These are phyloP conservation scores for Spinacia oleracea DNA, from an alignment of 179 eudicot genomes.

Conservation along the genomic window DNA sequence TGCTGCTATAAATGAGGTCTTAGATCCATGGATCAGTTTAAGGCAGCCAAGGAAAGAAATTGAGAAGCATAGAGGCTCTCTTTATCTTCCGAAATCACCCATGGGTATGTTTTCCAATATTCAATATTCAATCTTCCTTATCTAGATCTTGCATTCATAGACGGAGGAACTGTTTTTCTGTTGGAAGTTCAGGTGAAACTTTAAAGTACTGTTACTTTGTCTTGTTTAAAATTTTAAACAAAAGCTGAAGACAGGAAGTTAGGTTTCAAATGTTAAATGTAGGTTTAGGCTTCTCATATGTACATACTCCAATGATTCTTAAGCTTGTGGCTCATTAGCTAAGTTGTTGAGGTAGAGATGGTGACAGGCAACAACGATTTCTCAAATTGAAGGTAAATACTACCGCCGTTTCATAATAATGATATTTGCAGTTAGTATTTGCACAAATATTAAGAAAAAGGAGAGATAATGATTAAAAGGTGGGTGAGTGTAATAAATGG, in stretches of 20 bases:
- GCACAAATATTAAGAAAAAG: too few species aligned
- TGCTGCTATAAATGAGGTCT: slow-evolving; percentile 90
- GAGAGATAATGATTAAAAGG: too few species aligned
- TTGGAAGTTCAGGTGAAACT: not conserved
- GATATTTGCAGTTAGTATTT: too few species aligned
- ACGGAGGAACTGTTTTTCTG: not conserved
- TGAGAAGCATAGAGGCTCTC: slow-evolving; percentile 50
- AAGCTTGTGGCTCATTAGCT: not conserved
- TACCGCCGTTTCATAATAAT: too few species aligned
- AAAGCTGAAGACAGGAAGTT: not conserved
- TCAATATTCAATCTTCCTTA: not conserved
- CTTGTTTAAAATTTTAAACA: not conserved
- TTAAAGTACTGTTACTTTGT: not conserved
- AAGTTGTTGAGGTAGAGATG: not conserved
- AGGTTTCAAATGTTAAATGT: not conserved
- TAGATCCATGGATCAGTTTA: slow-evolving; percentile 92
- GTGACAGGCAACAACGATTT: not conserved
- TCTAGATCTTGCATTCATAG: not conserved
- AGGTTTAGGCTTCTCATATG: not conserved
- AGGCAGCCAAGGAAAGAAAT: slow-evolving; percentile 88
- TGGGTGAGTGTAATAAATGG: too few species aligned
- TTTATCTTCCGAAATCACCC: slow-evolving; percentile 44
- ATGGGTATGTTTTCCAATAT: slow-evolving; percentile 30
- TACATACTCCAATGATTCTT: not conserved
- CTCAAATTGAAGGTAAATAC: not conserved